Evolutionary conservation across 257 asterid species (phyloP).

Genomic region (Lycium barbarum): DNA sequence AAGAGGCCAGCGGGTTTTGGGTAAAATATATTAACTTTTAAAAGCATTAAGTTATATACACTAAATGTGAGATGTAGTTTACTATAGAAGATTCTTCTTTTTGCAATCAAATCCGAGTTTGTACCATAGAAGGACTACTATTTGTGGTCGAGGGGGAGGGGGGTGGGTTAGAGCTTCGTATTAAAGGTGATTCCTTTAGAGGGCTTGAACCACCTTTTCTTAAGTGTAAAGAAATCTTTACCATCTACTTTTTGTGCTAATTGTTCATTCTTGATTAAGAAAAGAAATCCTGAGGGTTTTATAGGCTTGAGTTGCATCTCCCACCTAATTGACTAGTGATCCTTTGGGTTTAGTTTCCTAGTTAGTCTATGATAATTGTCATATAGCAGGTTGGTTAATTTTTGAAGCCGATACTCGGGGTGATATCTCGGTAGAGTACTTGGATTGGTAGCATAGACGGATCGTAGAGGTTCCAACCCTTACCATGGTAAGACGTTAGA

Average conservation of each 20-base stretch:
- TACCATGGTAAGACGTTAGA: too few species aligned
- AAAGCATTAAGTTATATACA: background rate
- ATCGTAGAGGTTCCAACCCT: too few species aligned
- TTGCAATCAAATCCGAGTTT: too few species aligned
- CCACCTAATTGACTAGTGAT: too few species aligned
- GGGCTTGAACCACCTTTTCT: background rate
- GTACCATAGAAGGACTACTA: background rate
- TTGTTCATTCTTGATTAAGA: background rate
- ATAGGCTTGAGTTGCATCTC: background rate
- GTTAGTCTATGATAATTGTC: background rate
- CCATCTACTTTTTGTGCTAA: background rate
- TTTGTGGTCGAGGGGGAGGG: background rate
- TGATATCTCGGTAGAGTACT: too few species aligned
- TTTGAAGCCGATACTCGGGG: too few species aligned
- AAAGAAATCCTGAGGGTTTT: background rate
- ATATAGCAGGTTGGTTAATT: background rate
- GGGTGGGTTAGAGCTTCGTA: background rate
- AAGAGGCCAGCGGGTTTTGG: too few species aligned
- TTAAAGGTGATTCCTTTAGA: background rate
- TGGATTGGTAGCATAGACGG: too few species aligned
- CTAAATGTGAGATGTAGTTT: too few species aligned
- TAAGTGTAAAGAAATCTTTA: background rate
- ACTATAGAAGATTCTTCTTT: too few species aligned
- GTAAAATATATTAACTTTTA: background rate
- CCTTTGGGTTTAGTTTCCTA: background rate